phyloP scores from a whole-genome alignment of 768 basidiomycete genomes.

The Trichaptum fuscoviolaceum region DNA sequence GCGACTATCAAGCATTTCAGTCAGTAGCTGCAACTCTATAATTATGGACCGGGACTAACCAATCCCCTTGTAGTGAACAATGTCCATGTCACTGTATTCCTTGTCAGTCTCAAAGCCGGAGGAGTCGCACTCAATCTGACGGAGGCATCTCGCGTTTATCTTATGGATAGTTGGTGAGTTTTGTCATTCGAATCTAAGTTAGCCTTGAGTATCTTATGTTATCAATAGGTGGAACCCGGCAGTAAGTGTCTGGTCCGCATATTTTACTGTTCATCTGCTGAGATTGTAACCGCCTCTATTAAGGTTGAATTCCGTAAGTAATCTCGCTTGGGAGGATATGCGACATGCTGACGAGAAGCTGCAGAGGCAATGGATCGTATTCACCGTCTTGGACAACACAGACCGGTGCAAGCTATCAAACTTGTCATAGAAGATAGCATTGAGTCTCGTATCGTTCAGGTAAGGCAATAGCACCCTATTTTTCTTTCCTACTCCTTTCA shows the following conservation, averaged over 20 bases:
- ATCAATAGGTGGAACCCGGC: conserved; percentile 78
- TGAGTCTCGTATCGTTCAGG: conserved; percentile 90
- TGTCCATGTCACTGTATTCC: conserved; percentile 93
- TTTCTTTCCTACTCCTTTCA: not conserved
- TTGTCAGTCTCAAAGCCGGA: conserved; percentile 93
- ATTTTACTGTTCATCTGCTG: not conserved
- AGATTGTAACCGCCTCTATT: conserved; percentile 3
- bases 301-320: conserved; percentile 76
- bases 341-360: conserved; percentile 8
- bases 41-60: conserved; percentile 6
- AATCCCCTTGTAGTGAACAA: conserved; percentile 69
- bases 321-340: not conserved
- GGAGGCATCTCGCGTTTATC: conserved; percentile 87
- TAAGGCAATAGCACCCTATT: conserved; percentile 20
- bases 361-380: conserved; percentile 97
- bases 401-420: conserved; percentile 91
- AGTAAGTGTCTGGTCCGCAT: conserved; percentile 32
- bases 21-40: conserved; percentile 31
- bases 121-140: conserved; percentile 89
- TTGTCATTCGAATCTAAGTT: not conserved
- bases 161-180: conserved; percentile 85
- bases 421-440: conserved; percentile 95
- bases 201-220: conserved; percentile 1
- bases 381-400: conserved; percentile 90
- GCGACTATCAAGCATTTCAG: conserved; percentile 94